Evolutionary conservation across 495 filamentous ascomycete genomes (phyloP).

Genomic region (Ascobolus immersus): DNA sequence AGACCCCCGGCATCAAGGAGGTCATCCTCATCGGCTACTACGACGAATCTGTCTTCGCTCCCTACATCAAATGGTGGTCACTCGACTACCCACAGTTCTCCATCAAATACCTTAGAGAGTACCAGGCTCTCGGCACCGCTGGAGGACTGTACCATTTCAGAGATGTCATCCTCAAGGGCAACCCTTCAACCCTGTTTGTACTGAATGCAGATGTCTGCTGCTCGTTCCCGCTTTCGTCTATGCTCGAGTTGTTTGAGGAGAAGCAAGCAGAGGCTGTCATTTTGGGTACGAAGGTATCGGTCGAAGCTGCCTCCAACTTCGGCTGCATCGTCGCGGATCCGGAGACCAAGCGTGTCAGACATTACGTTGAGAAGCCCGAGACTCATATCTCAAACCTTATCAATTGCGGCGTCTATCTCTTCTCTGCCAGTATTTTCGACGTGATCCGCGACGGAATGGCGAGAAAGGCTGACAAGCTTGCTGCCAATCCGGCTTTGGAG

Average conservation of each 20-base stretch:
- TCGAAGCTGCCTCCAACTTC: slow-evolving; percentile 85
- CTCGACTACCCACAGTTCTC: slow-evolving; percentile 60
- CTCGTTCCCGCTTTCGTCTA: slow-evolving; percentile 87
- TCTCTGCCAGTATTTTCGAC: slow-evolving; percentile 85
- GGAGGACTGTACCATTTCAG: slow-evolving; percentile 98
- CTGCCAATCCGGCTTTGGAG: slow-evolving; percentile 74
- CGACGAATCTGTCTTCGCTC: slow-evolving; percentile 84
- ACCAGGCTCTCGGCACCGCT: slow-evolving; percentile 84
- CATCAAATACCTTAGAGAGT: slow-evolving; percentile 91
- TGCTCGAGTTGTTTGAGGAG: slow-evolving; percentile 49
- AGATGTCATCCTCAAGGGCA: slow-evolving; percentile 91
- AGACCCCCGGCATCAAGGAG: slow-evolving; percentile 78
- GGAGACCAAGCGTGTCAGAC: slow-evolving; percentile 82
- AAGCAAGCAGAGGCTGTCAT: slow-evolving; percentile 95
- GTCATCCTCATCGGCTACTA: slow-evolving; percentile 98
- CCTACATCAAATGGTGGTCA: slow-evolving; percentile 80
- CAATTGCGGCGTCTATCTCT: slow-evolving; percentile 98
- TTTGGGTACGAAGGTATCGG: slow-evolving; percentile 71
- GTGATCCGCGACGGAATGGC: slow-evolving; percentile 89
- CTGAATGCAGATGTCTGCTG: slow-evolving; percentile 98
- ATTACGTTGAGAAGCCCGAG: slow-evolving; percentile 99
- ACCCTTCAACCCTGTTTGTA: slow-evolving; percentile 84
- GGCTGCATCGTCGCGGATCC: slow-evolving; percentile 93
- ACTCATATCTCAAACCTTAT: slow-evolving; percentile 96
- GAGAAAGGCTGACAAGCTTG: slow-evolving; percentile 68